Evolutionary conservation across 352 stramenopile genomes (phyloP), one percentile per base, ranked within the genome.

Genomic region (Phytophthora pinifolia): DNA sequence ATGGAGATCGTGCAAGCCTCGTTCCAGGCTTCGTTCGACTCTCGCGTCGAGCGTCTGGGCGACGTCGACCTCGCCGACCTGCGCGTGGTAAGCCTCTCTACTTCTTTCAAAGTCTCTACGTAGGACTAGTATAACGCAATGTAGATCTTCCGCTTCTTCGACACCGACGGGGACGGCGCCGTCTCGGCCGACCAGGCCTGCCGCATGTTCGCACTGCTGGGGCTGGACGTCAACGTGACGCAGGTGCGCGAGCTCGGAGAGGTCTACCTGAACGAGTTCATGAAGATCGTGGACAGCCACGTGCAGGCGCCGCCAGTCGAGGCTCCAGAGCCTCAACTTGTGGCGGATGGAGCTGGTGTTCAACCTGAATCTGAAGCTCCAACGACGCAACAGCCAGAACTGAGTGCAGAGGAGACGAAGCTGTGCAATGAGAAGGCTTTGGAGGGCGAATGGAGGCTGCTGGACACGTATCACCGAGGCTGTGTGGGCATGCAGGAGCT

Each of bases 111-210:
- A 3, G 22, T 5, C 22, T 27, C 22, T 5, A 27, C 20, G 20
- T n/a, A n/a, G n/a, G n/a, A n/a, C 20, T 27, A 27, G 22, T 6
- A 27, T 27, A 27, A 27, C 22, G 22, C 22, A 27, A 27, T 27
- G 3, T 52, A 88, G 81, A 83, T 91, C 42, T 91, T 91, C 48
- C 69, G 76, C 20, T 91, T 73, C 68, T 89, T 87, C 46, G 81
- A 89, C 59, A 86, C 78, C 15, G 72, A 89, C 60, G 59, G 57
- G 37, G 74, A 89, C 25, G 81, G 81, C 31, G 76, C 69, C 17
- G 64, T 91, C 31, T 75, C 70, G 15, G 68, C 81, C 3, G 55
- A 69, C n/a, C 76, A 88, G 60, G 76, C 72, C 0, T 78, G 72
- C 13, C 72, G 78, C 15, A 86, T 89, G 52, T 88, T 91, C 38